These are phyloP conservation scores for Ceratocystis albifundus DNA, from an alignment of 2,329 filamentous ascomycete genomes.

Conservation along the genomic window DNA sequence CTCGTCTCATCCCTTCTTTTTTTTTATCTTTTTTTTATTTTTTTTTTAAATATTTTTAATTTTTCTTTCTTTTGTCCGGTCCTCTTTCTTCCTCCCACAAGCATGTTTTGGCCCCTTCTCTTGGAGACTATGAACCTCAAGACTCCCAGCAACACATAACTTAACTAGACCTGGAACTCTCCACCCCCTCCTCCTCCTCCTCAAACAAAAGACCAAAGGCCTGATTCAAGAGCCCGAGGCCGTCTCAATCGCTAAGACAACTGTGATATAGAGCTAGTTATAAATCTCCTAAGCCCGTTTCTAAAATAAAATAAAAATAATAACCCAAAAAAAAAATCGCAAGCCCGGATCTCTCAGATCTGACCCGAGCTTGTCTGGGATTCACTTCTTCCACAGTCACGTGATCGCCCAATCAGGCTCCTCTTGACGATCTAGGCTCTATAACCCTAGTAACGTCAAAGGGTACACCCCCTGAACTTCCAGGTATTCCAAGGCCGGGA, in stretches of 20 bases:
- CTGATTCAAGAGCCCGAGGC: not conserved
- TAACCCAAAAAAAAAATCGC: not conserved
- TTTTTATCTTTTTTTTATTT: too few relatives aligned
- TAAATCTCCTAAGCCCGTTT: not conserved
- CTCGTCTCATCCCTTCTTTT: not conserved
- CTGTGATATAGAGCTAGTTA: not conserved
- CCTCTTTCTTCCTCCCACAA: not conserved
- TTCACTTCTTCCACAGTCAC: not conserved
- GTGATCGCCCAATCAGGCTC: not conserved
- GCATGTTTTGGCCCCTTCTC: too few relatives aligned
- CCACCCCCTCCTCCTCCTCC: not conserved
- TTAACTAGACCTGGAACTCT: not conserved
- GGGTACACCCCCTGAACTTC: not conserved
- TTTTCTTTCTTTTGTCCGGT: too few relatives aligned
- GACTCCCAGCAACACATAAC: not conserved
- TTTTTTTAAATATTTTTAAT: too few relatives aligned
- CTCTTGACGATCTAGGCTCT: not conserved
- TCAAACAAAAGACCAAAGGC: not conserved
- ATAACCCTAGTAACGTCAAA: slow-evolving; percentile 4
- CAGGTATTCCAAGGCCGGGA: not conserved
- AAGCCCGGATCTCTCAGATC: not conserved
- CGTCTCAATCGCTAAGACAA: not conserved
- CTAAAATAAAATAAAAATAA: not conserved
- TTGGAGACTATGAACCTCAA: too few relatives aligned
- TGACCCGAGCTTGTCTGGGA: not conserved